phyloP scores from a whole-genome alignment of 176 grass and related monocot species.

The Luzula sylvatica region DNA sequence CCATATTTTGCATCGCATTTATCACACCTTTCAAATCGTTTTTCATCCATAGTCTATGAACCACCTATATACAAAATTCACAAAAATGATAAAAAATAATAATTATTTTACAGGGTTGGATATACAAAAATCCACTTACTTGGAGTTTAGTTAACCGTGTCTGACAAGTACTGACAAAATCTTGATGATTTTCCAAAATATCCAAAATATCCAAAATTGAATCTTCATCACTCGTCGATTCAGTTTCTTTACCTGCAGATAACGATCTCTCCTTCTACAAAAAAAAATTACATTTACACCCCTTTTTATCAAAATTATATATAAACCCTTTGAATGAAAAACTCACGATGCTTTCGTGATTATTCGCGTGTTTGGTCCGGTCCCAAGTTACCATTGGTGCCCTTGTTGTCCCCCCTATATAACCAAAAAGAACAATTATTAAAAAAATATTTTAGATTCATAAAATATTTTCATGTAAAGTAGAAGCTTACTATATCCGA shows the following conservation, averaged over 20 bases:
- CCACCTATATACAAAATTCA: conserved; percentile 39
- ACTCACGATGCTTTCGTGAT: conserved; percentile 30
- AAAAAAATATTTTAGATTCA: neutral
- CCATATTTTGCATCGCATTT: conserved; percentile 38
- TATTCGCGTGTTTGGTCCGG: conserved; percentile 27
- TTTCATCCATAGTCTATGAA: conserved; percentile 46
- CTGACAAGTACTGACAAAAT: conserved; percentile 44
- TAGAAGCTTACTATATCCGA: conserved; percentile 38
- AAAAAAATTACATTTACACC: conserved; percentile 16
- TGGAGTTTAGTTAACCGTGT: conserved; percentile 61
- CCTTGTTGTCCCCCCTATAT: conserved; percentile 34
- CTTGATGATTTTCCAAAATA: conserved; percentile 62
- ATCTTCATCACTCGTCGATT: conserved; percentile 49
- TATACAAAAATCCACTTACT: conserved; percentile 29
- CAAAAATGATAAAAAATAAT: conserved; percentile 5
- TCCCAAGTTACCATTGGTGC: conserved; percentile 33
- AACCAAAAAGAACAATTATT: conserved; percentile 13
- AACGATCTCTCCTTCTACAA: conserved; percentile 38
- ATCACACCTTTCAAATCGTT: conserved; percentile 45
- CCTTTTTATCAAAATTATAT: too few species aligned
- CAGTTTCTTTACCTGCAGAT: conserved; percentile 35
- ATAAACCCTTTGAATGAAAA: conserved; percentile 2
- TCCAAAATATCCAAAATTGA: conserved; percentile 37
- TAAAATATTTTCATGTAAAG: conserved; percentile 8
- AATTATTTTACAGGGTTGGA: conserved; percentile 5